These are phyloP conservation scores for Corinectria fuckeliana DNA, from an alignment of 2,329 filamentous ascomycete genomes.

Conservation along the genomic window DNA sequence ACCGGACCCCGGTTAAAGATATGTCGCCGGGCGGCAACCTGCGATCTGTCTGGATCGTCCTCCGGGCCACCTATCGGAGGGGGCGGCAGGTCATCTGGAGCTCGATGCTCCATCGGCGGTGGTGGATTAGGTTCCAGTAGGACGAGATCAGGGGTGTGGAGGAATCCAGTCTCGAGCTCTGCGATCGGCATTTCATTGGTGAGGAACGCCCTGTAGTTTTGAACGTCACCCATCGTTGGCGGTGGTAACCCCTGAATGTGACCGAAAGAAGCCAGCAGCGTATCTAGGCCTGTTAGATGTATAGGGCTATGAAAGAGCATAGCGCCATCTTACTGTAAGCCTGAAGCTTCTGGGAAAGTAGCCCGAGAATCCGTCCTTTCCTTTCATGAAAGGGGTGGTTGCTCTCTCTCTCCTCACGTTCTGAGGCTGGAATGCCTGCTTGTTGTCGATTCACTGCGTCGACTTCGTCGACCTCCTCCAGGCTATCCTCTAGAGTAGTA, in stretches of 20 bases:
- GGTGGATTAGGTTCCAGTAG: slow-evolving; percentile 34
- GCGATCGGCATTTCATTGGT: slow-evolving; percentile 60
- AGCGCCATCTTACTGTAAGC: slow-evolving; percentile 65
- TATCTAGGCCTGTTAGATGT: slow-evolving; percentile 49
- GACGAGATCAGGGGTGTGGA: slow-evolving; percentile 60
- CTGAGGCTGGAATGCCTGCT: slow-evolving; percentile 62
- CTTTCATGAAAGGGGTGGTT: neutral
- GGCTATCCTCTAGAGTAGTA: slow-evolving; percentile 77
- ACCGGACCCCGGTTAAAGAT: slow-evolving; percentile 1
- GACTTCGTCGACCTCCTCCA: slow-evolving; percentile 69
- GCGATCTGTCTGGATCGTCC: neutral
- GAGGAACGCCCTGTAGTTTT: slow-evolving; percentile 61
- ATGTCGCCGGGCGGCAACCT: neutral
- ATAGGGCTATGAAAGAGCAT: neutral
- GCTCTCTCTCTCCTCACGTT: slow-evolving; percentile 55
- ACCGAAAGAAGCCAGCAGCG: slow-evolving; percentile 65
- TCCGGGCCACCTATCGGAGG: neutral
- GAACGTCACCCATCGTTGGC: slow-evolving; percentile 56
- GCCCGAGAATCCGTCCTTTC: neutral
- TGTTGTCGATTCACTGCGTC: slow-evolving; percentile 56
- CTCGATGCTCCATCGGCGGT: slow-evolving; percentile 9
- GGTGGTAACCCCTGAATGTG: slow-evolving; percentile 56
- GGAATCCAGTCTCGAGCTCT: slow-evolving; percentile 65
- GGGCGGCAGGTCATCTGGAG: slow-evolving; percentile 18
- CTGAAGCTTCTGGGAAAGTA: slow-evolving; percentile 56